These are phyloP conservation scores for Phytopythium ostracodes DNA, from an alignment of 352 stramenopile genomes.

Conservation along the genomic window DNA sequence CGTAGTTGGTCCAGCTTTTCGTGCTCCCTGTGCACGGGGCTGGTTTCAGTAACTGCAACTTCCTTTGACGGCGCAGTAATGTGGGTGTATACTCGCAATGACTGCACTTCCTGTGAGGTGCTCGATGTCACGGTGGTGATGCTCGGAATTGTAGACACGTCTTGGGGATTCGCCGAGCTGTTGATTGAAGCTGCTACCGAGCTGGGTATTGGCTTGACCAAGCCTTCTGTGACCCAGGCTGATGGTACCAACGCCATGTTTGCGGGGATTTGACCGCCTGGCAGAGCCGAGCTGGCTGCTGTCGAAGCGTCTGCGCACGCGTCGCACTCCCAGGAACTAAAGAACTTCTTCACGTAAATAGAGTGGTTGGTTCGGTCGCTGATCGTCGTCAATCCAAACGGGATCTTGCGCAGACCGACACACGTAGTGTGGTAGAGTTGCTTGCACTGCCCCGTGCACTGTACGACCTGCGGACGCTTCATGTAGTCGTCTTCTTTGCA, in stretches of 20 bases:
- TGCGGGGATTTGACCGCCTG: conserved; percentile 20
- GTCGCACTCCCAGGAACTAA: conserved; percentile 72
- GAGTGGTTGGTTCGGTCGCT: conserved; percentile 77
- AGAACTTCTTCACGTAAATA: conserved; percentile 84
- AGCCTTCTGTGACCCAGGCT: conserved; percentile 23
- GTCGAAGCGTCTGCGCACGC: conserved; percentile 18
- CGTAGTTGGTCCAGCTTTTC: conserved; percentile 57
- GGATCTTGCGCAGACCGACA: conserved; percentile 72
- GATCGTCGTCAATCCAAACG: conserved; percentile 78
- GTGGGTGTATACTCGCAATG: not conserved
- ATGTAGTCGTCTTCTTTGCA: conserved; percentile 85
- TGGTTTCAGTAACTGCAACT: not conserved
- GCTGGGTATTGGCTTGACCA: not conserved
- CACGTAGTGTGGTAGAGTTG: conserved; percentile 74
- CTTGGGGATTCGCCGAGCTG: conserved; percentile 20
- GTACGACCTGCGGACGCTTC: conserved; percentile 71
- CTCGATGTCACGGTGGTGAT: not conserved
- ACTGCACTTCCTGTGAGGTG: not conserved
- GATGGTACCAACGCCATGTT: conserved; percentile 50
- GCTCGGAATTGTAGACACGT: conserved; percentile 1
- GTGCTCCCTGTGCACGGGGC: not conserved
- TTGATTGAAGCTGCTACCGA: not conserved
- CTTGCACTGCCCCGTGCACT: conserved; percentile 42
- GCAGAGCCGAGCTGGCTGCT: not conserved
- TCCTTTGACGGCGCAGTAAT: not conserved